phyloP scores from a whole-genome alignment of 140 eudicot genomes.

The Ambrosia hybrid region DNA sequence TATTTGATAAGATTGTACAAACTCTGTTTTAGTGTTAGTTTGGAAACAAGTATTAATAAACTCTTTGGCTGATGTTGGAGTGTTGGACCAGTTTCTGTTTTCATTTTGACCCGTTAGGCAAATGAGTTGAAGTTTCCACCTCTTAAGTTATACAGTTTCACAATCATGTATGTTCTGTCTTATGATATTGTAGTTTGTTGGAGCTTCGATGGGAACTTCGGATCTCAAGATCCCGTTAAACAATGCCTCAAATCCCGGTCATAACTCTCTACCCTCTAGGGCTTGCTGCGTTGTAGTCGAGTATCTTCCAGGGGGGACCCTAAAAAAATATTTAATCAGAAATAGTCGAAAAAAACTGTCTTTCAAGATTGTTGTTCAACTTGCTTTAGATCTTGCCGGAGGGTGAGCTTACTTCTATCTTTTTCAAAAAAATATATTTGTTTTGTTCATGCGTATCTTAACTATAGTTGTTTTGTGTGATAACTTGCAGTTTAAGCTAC shows the following conservation, averaged over 20 bases:
- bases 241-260: slow-evolving; percentile 34
- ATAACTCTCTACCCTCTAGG: slow-evolving; percentile 62
- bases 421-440: too few species aligned
- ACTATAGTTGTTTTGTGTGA: too few species aligned
- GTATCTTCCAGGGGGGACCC: slow-evolving; percentile 76
- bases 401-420: slow-evolving; percentile 28
- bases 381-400: slow-evolving; percentile 44
- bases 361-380: slow-evolving; percentile 45
- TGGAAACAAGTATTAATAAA: not conserved
- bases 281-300: slow-evolving; percentile 97
- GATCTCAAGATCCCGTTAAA: slow-evolving; percentile 69
- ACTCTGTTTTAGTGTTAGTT: not conserved
- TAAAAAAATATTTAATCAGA: slow-evolving; percentile 50
- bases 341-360: slow-evolving; percentile 37
- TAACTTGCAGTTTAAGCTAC: too few species aligned
- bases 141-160: too few species aligned
- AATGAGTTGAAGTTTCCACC: not conserved
- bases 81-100: not conserved
- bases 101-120: not conserved
- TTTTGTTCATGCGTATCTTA: too few species aligned
- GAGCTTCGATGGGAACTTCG: slow-evolving; percentile 96
- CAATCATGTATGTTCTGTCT: too few species aligned
- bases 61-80: not conserved
- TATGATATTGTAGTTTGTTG: slow-evolving; percentile 53
- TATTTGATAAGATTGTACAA: not conserved